These are phyloP conservation scores for Fusarium aywerte DNA, from an alignment of 2,329 filamentous ascomycete genomes.

Conservation along the genomic window DNA sequence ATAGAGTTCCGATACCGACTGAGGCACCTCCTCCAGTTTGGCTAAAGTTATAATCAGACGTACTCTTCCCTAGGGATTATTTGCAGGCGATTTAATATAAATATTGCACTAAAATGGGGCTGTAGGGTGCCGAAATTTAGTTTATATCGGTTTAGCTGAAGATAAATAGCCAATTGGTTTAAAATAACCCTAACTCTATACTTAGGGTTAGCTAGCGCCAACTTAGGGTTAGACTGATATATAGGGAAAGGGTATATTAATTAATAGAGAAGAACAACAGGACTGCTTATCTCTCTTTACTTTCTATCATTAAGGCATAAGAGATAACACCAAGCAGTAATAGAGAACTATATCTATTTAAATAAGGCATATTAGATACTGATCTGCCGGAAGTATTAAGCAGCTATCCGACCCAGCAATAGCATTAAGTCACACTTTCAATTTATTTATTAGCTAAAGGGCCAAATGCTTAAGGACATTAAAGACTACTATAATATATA, in stretches of 20 bases:
- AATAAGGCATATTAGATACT: background rate
- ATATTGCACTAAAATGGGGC: too few species aligned
- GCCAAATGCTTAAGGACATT: background rate
- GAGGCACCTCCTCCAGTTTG: too few species aligned
- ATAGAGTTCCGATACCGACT: too few species aligned
- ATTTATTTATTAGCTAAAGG: background rate
- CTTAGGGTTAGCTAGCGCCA: background rate
- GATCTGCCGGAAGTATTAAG: background rate
- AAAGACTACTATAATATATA: background rate
- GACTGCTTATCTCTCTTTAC: background rate
- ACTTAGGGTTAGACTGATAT: background rate
- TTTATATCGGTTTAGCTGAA: too few species aligned
- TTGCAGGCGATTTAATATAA: too few species aligned
- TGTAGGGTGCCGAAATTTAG: too few species aligned
- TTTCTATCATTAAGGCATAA: background rate
- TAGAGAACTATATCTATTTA: background rate
- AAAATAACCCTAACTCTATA: background rate
- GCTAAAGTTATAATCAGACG: too few species aligned
- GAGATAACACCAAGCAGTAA: background rate
- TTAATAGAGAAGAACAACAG: background rate
- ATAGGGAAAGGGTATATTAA: background rate
- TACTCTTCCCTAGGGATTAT: too few species aligned
- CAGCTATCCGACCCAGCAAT: background rate
- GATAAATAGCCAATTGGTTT: background rate
- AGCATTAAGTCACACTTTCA: background rate